A percentile compares a stretch with the other conserved stretches of the same genome.
Conservation (phyloP, 2,329 filamentous ascomycete genomes). For the Onygenales sp. region DNA sequence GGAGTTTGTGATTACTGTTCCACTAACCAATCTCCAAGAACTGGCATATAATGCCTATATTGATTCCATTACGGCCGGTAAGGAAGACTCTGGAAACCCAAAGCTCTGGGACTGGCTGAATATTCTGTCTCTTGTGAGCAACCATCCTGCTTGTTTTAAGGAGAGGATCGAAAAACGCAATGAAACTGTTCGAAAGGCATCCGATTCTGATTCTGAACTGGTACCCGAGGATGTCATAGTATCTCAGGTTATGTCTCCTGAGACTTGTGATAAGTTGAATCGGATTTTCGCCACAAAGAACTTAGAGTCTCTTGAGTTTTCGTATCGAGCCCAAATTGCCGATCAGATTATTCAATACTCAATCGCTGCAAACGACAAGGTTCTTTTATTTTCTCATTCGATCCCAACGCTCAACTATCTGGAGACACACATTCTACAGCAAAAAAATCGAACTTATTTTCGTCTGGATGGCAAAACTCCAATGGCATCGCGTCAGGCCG, state of each 20-base stretch:
- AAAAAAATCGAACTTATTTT: conserved; percentile 37
- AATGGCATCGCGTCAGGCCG: conserved; percentile 48
- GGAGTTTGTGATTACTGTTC: conserved; percentile 72
- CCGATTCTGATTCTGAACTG: conserved; percentile 8
- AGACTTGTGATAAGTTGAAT: conserved; percentile 12
- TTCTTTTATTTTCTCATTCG: conserved; percentile 71
- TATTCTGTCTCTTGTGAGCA: conserved; percentile 46
- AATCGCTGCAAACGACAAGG: conserved; percentile 55
- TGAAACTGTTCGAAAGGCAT: conserved; percentile 10
- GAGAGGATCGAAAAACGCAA: conserved; percentile 36
- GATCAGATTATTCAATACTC: conserved; percentile 60
- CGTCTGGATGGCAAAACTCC: conserved; percentile 61
- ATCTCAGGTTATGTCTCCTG: conserved; percentile 6
- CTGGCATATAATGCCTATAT: conserved; percentile 52
- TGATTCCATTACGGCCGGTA: conserved; percentile 24
- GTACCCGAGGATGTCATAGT: conserved; percentile 7
- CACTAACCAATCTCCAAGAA: conserved; percentile 57
- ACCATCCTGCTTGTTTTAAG: conserved; percentile 47
- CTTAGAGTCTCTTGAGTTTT: conserved; percentile 42
- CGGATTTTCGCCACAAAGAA: conserved; percentile 21
- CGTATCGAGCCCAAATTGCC: conserved; percentile 61
- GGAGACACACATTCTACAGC: conserved; percentile 41
- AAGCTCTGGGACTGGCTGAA: conserved; percentile 47
- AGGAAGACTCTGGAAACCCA: conserved; percentile 26
- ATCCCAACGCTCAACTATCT: conserved; percentile 62